A percentile compares a stretch with the other conserved stretches of the same genome.
Evolutionary conservation across 768 basidiomycete genomes (phyloP).

Genomic region (Russula brevipes): DNA sequence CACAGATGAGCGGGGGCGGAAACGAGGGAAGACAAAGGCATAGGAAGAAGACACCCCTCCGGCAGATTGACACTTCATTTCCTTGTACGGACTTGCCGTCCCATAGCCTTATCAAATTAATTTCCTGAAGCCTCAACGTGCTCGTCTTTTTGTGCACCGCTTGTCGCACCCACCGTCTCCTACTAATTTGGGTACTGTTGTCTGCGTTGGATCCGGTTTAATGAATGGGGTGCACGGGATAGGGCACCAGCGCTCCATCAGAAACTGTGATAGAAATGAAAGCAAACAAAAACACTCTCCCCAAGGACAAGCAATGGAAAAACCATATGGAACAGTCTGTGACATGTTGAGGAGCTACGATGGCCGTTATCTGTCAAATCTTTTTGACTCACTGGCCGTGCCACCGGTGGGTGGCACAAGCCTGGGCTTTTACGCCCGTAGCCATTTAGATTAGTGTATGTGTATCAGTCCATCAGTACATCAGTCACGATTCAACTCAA

Average conservation of each 20-base stretch:
- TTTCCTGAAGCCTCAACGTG: background rate
- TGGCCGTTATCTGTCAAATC: background rate
- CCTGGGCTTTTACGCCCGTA: background rate
- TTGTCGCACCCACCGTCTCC: background rate
- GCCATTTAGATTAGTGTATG: background rate
- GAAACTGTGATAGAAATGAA: background rate
- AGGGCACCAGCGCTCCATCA: background rate
- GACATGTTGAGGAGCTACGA: background rate
- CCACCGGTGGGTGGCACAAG: background rate
- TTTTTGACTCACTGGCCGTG: background rate
- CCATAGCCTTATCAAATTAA: constrained; percentile 9
- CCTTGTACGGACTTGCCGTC: background rate
- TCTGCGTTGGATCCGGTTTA: constrained; percentile 5
- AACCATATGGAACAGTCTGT: background rate
- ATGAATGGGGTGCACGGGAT: constrained; percentile 3
- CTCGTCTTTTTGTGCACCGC: constrained; percentile 9
- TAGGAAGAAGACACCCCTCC: background rate
- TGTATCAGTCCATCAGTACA: background rate
- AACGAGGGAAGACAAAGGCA: constrained; percentile 23
- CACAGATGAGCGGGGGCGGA: constrained; percentile 12
- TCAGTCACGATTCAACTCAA: background rate
- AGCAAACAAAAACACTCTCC: background rate
- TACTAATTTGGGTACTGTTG: background rate
- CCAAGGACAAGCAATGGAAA: constrained; percentile 2
- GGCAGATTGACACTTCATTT: background rate